Evolutionary conservation across 305 asterid species (phyloP).

Genomic region (Nicotiana rustica): DNA sequence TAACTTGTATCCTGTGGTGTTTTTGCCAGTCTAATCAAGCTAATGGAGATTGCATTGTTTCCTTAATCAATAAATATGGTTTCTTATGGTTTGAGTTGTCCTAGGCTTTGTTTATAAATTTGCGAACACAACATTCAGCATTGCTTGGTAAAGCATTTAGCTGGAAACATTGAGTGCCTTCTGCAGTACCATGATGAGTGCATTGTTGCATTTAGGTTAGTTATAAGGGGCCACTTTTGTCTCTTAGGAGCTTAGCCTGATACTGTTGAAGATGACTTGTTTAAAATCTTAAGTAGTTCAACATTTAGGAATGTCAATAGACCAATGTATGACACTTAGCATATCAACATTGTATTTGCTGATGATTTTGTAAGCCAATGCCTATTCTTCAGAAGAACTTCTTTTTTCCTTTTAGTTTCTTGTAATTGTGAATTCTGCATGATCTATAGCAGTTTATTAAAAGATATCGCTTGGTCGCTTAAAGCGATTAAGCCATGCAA

Average conservation of each 20-base stretch:
- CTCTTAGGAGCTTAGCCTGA: slow-evolving; percentile 1
- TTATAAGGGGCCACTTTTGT: not conserved
- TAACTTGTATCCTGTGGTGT: not conserved
- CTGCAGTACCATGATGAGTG: not conserved
- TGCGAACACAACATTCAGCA: not conserved
- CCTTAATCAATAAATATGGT: not conserved
- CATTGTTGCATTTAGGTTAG: not conserved
- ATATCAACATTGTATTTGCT: not conserved
- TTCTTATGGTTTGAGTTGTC: not conserved
- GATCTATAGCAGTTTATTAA: not conserved
- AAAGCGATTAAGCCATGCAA: not conserved
- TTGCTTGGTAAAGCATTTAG: not conserved
- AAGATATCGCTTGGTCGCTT: not conserved
- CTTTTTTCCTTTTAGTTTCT: not conserved
- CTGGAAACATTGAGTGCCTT: not conserved
- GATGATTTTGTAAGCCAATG: not conserved
- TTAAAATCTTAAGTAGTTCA: not conserved
- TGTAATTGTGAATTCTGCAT: not conserved
- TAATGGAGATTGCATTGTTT: not conserved
- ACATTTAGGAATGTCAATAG: not conserved
- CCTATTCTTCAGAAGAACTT: too few relatives aligned
- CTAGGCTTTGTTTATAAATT: not conserved
- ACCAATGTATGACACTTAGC: not conserved
- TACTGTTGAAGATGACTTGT: not conserved
- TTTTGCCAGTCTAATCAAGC: not conserved